These are phyloP conservation scores for Russula sp. DNA, from an alignment of 768 basidiomycete species.

Conservation along the genomic window DNA sequence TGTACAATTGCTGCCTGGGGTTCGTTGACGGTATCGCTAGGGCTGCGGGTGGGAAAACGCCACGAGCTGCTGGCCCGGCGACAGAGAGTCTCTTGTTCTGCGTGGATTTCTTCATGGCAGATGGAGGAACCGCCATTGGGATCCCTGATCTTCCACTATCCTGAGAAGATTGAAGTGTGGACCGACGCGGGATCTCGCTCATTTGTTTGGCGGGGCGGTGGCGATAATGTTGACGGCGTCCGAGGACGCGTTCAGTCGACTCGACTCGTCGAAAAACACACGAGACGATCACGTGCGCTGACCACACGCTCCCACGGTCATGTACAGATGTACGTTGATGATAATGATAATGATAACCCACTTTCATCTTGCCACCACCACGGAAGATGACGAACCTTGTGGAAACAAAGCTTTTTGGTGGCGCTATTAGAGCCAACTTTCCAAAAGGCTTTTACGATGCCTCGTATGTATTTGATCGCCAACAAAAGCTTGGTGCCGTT, in stretches of 20 bases:
- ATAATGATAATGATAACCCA: neutral
- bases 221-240: neutral
- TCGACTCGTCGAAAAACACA: too few species aligned
- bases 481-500: neutral
- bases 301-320: neutral
- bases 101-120: slow-evolving; percentile 64
- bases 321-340: too few species aligned
- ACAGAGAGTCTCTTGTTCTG: slow-evolving; percentile 58
- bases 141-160: slow-evolving; percentile 53
- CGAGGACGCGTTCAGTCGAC: slow-evolving; percentile 10
- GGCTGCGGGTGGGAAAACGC: slow-evolving; percentile 37
- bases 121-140: slow-evolving; percentile 48
- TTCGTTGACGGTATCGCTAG: slow-evolving; percentile 35
- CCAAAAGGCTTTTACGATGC: slow-evolving; percentile 66
- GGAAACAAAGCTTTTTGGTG: slow-evolving; percentile 68
- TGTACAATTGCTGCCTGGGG: slow-evolving; percentile 60
- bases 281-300: slow-evolving; percentile 10
- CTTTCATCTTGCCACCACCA: neutral
- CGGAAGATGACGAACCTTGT: slow-evolving; percentile 10
- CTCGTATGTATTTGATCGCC: slow-evolving; percentile 46
- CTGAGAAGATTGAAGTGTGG: neutral
- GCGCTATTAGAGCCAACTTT: slow-evolving; percentile 62
- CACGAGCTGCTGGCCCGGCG: slow-evolving; percentile 65
- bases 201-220: neutral
- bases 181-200: slow-evolving; percentile 5